Evolutionary conservation across 495 filamentous ascomycete species (phyloP).

Genomic region (Astrocystis sublimbata): DNA sequence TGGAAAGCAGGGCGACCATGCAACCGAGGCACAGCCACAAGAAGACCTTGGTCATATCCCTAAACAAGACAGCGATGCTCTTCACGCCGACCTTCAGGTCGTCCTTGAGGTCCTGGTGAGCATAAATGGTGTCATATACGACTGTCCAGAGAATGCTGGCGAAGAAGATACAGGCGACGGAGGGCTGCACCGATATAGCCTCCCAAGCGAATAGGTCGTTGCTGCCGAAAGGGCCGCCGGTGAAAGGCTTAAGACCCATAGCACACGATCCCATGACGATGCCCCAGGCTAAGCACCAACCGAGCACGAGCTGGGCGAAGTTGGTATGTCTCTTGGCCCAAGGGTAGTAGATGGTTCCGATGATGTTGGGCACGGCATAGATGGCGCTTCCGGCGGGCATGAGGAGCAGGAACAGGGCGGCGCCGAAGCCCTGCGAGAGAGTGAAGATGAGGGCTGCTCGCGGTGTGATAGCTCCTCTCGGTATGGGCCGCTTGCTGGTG

Average conservation of each 20-base stretch:
- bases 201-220: background rate
- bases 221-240: constrained; percentile 24
- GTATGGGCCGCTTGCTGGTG: constrained; percentile 40
- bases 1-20: constrained; percentile 30
- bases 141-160: constrained; percentile 37
- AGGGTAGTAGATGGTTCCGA: constrained; percentile 41
- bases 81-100: constrained; percentile 39
- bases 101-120: constrained; percentile 42
- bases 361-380: constrained; percentile 34
- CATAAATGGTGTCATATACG: constrained; percentile 48
- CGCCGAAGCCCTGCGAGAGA: constrained; percentile 27
- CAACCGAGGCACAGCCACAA: constrained; percentile 27
- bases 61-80: constrained; percentile 41
- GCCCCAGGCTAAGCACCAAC: constrained; percentile 38
- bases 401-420: constrained; percentile 27
- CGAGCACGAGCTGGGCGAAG: constrained; percentile 43
- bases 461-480: constrained; percentile 39
- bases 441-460: constrained; percentile 39
- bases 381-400: constrained; percentile 28
- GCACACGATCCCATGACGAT: constrained; percentile 34
- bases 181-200: constrained; percentile 20
- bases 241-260: constrained; percentile 32
- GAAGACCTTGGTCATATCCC: constrained; percentile 33
- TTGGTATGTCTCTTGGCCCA: constrained; percentile 45
- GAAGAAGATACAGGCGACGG: constrained; percentile 25